Base-by-base conservation (phyloP, 495 filamentous ascomycete species). In the Neurospora sp. region DNA sequence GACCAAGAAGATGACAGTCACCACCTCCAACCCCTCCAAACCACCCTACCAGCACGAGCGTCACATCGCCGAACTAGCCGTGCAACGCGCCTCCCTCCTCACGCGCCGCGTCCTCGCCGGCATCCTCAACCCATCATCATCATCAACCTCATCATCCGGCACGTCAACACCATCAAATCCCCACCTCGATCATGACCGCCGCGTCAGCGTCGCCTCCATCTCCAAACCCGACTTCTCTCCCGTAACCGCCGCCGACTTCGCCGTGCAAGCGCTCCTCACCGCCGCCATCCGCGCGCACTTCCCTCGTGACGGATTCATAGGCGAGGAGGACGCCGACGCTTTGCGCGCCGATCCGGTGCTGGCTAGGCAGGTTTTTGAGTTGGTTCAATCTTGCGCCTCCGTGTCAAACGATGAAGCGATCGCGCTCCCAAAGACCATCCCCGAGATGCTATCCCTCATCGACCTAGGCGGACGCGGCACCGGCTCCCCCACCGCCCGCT, bases 161-260 rank as follows among this genome's bases (percentile, higher is more conserved):
- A 70, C 70, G 10, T 44, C 62, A 6, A n/a, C 38, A 27, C 39
- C 54, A 35, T 35, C 35, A 54, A 27, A 10, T 2, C 8, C n/a
- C 16, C 14, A 74, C 11, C 42, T 10, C 4, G 18, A 46, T n/a
- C 18, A n/a, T 18, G 23, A 54, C 39, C 44, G 20, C 72, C 46
- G 39, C 75, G n/a, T 71, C 23, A 74, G 71, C 35, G 73, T 70
- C 31, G 39, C 69, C 71, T 72, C 77, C 14, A 78, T 88, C n/a
- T 82, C 85, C 76, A 90, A 89, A 72, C 78, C 78, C 70, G 87
- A 90, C 76, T 76, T 77, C 3, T 85, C 85, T 4, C 87, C 87
- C 5, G 88, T 90, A 6, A 89, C 88, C 4, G 84, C 87, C 27
- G 87, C 86, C 76, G 88, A 90, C 75, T 88, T 88, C 74, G 88